Percentiles rank a stretch among this genome's conserved stretches.
phyloP scores from a whole-genome alignment of 352 stramenopile species.

The Globisporangium barbulae region DNA sequence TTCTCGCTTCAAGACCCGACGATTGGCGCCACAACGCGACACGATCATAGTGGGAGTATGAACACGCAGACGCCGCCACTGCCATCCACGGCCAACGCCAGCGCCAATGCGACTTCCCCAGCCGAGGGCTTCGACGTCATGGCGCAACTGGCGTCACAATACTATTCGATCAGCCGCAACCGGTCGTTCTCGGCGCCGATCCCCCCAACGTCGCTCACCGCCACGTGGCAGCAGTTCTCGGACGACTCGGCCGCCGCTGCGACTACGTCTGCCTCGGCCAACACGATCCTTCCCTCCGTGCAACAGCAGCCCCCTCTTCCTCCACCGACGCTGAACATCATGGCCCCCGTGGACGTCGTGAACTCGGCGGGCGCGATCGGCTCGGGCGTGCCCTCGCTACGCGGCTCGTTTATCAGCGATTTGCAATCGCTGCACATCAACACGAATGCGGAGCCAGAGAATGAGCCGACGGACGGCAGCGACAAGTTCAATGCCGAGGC shows the following conservation, averaged over 20 bases:
- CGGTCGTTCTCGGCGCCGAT: conserved; percentile 72
- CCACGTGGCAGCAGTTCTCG: conserved; percentile 55
- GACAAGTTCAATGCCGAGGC: conserved; percentile 24
- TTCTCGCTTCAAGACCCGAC: conserved; percentile 11
- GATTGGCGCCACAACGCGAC: conserved; percentile 6
- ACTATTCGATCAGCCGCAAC: conserved; percentile 69
- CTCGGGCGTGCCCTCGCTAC: conserved; percentile 40
- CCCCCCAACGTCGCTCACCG: conserved; percentile 48
- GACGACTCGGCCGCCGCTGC: conserved; percentile 37
- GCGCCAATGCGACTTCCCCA: background rate
- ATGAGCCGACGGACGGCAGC: conserved; percentile 29
- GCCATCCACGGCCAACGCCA: background rate
- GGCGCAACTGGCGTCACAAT: conserved; percentile 79
- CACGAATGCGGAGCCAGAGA: conserved; percentile 32
- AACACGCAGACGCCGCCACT: conserved; percentile 4
- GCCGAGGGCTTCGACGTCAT: conserved; percentile 70
- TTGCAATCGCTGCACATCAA: conserved; percentile 54
- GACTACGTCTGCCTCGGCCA: conserved; percentile 14
- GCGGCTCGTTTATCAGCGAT: conserved; percentile 29
- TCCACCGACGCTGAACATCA: conserved; percentile 47
- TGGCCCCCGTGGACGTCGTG: conserved; percentile 26
- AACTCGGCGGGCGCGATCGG: conserved; percentile 54
- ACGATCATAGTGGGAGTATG: conserved; percentile 10
- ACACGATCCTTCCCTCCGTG: conserved; percentile 14
- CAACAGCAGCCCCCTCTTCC: conserved; percentile 32